A percentile compares a stretch with the other conserved stretches of the same genome.
Conservation (phyloP, 2,329 filamentous ascomycete genomes). For the Atkinsonella texensis region DNA sequence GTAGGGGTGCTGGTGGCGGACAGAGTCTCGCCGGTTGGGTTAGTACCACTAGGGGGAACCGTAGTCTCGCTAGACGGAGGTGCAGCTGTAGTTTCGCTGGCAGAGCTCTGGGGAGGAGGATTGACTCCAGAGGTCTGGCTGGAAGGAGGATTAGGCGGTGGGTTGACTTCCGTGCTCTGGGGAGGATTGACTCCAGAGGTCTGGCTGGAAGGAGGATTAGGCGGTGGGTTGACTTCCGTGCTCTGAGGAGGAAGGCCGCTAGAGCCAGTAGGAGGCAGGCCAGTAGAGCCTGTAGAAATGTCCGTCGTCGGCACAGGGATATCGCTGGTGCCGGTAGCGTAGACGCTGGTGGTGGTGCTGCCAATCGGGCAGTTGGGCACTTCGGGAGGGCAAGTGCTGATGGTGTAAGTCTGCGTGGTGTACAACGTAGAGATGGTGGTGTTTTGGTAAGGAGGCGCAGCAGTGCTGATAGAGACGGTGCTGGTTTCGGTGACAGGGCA, state of each 20-base stretch:
- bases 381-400: conserved; percentile 19
- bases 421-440: conserved; percentile 13
- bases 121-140: too few relatives aligned
- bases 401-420: conserved; percentile 21
- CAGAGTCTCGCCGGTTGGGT: background rate
- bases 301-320: conserved; percentile 6
- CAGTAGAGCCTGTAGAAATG: background rate
- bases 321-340: conserved; percentile 20
- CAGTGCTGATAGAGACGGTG: background rate
- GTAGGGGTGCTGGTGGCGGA: background rate
- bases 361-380: conserved; percentile 21
- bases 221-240: background rate
- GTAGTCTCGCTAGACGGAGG: background rate
- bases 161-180: too few relatives aligned
- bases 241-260: conserved; percentile 1
- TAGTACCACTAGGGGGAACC: background rate
- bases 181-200: background rate
- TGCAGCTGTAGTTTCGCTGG: too few relatives aligned
- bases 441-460: background rate
- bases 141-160: too few relatives aligned
- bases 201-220: conserved; percentile 1
- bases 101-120: too few relatives aligned
- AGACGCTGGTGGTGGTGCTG: conserved; percentile 17
- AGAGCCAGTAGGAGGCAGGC: background rate
- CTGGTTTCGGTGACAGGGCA: conserved; percentile 24